These are phyloP conservation scores for Chrysopogon serrulatus DNA, from an alignment of 176 grass and related monocot genomes.

Conservation along the genomic window DNA sequence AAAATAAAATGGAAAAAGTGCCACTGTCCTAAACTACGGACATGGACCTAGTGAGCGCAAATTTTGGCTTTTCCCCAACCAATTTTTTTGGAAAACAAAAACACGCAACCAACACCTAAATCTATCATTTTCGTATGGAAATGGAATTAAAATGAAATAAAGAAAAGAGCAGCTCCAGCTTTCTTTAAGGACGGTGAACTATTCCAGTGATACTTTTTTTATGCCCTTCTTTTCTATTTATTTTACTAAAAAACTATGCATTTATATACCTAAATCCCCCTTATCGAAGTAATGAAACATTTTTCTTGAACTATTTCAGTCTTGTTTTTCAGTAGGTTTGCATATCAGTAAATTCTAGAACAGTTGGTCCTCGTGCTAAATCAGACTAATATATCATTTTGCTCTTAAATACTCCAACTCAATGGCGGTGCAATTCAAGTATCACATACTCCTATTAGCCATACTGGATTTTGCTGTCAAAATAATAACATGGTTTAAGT, in stretches of 20 bases:
- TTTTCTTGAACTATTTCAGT: background rate
- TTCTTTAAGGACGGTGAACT: slow-evolving; percentile 2
- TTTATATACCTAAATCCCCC: background rate
- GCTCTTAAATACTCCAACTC: background rate
- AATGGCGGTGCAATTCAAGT: background rate
- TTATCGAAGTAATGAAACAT: background rate
- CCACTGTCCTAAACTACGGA: background rate
- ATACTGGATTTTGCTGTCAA: background rate
- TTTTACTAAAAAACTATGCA: background rate
- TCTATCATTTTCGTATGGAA: background rate
- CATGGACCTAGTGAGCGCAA: background rate
- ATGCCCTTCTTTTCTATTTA: background rate
- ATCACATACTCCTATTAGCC: background rate
- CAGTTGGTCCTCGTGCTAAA: background rate
- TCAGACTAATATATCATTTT: too few relatives aligned
- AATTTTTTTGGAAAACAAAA: background rate
- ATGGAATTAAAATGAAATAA: too few relatives aligned
- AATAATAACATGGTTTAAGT: background rate
- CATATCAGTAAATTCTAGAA: background rate
- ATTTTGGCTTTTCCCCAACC: background rate
- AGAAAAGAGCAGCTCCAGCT: background rate
- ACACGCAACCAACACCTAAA: background rate
- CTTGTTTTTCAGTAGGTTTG: background rate
- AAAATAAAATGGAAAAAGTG: background rate
- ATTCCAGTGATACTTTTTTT: background rate